Percentiles rank a stretch among this genome's conserved stretches.
Evolutionary conservation across 2,329 filamentous ascomycete genomes (phyloP).

Genomic region (Neofusicoccum kwambonambiense): DNA sequence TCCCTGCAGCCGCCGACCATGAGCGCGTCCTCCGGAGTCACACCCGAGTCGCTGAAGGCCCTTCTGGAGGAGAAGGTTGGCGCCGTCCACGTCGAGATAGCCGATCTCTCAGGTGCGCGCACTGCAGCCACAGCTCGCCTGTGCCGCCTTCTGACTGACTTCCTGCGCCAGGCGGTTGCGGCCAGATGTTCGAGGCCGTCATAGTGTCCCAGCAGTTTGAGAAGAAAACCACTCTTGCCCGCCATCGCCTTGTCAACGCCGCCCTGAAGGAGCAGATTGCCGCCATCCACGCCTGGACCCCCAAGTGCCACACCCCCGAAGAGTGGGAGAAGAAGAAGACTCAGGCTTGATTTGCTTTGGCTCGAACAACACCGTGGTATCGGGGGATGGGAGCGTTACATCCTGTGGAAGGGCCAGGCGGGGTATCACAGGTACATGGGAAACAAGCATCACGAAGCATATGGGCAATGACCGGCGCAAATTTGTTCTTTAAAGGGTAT

Average conservation of each 20-base stretch:
- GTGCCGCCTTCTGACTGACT: not conserved
- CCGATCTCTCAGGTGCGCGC: slow-evolving; percentile 81
- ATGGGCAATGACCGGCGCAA: not conserved
- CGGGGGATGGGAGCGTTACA: not conserved
- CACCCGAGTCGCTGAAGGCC: slow-evolving; percentile 66
- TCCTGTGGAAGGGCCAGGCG: not conserved
- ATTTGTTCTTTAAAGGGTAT: slow-evolving; percentile 1
- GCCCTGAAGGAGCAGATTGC: slow-evolving; percentile 85
- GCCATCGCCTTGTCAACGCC: slow-evolving; percentile 82
- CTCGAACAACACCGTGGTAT: not conserved
- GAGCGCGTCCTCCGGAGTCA: slow-evolving; percentile 60
- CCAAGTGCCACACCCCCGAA: slow-evolving; percentile 87
- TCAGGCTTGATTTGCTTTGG: slow-evolving; percentile 23
- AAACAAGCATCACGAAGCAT: not conserved
- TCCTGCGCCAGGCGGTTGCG: slow-evolving; percentile 60
- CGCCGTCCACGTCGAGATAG: slow-evolving; percentile 79
- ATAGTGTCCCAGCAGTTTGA: slow-evolving; percentile 58
- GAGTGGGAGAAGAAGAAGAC: slow-evolving; percentile 74
- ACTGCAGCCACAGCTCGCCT: not conserved
- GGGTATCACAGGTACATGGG: not conserved
- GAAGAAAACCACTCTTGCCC: slow-evolving; percentile 68
- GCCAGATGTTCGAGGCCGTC: slow-evolving; percentile 68
- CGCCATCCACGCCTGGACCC: slow-evolving; percentile 90
- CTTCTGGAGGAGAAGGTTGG: slow-evolving; percentile 69
- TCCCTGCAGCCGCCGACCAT: slow-evolving; percentile 27